Conservation (phyloP, 768 basidiomycete species). For the Boletus rubroflammeus region DNA sequence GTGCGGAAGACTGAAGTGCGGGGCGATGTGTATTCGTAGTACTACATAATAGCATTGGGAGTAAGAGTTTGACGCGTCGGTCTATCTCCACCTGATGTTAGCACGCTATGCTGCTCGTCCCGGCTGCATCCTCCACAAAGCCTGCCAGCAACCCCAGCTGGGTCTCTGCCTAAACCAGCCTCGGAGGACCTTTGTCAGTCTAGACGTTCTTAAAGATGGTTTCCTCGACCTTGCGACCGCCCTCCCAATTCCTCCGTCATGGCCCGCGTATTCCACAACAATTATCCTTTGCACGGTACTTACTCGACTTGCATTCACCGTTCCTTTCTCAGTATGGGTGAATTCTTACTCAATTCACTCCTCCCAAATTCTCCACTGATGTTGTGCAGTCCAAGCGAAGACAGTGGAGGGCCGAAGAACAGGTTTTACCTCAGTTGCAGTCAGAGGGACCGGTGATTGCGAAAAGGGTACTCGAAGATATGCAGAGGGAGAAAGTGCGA, state of each 20-base stretch:
- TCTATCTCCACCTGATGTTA: conserved; percentile 21
- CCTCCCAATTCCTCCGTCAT: conserved; percentile 64
- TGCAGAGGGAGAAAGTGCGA: conserved; percentile 53
- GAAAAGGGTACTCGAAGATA: conserved; percentile 38
- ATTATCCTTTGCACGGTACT: conserved; percentile 67
- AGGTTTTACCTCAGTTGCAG: conserved; percentile 55
- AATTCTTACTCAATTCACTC: background rate
- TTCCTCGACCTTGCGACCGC: conserved; percentile 76
- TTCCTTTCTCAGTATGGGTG: conserved; percentile 80
- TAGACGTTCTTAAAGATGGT: conserved; percentile 47
- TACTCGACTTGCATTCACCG: conserved; percentile 54
- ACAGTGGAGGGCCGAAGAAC: conserved; percentile 56
- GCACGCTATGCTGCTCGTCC: conserved; percentile 16
- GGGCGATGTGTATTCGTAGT: background rate
- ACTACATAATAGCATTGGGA: no score
- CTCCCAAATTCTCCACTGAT: conserved; percentile 13
- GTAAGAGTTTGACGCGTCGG: background rate
- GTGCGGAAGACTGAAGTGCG: conserved; percentile 32
- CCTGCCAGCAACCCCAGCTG: conserved; percentile 3
- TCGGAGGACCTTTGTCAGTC: conserved; percentile 22
- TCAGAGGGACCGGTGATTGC: conserved; percentile 42
- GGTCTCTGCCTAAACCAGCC: background rate
- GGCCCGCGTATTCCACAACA: conserved; percentile 70
- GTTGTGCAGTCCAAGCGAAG: conserved; percentile 53
- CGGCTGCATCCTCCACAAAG: conserved; percentile 3